Base-by-base conservation (phyloP, 1,284 basidiomycete species). In the Porphyrellus sp. region DNA sequence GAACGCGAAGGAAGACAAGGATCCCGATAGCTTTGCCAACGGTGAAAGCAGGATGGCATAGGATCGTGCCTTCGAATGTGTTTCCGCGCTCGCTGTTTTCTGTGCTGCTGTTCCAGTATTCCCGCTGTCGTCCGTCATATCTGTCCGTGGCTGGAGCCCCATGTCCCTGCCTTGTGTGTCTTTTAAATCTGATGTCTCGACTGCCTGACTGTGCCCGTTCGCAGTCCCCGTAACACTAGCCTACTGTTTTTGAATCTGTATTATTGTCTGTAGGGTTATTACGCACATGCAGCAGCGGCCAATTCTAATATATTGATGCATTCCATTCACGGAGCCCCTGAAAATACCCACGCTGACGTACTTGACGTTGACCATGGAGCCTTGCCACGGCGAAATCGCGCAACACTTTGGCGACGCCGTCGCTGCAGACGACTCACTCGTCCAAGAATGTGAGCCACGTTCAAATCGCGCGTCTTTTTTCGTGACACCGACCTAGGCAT, bases 361-460 rank as follows among this genome's bases (percentile, higher is more conserved):
- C n/a, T n/a, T n/a, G n/a, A n/a, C n/a, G n/a, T n/a, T 69, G 65
- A 66, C 67, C 1, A 41, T 48, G 34, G 57, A 68, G 5, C 6
- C n/a, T 6, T 49, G 57, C 33, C 59, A 57, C 51, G 54, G 61
- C 42, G 64, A 74, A 24, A 56, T 78, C 40, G 57, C 58, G 13
- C 40, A 54, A 25, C 21, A 62, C 20, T 73, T 78, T 39, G 65
- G 64, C 24, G 64, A 69, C 27, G 62, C 63, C 18, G 64, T 73
- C 41, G 69, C 70, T 30, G 68, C 70, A 13, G 63, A 70, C 44
- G 66, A 70, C 25, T 20, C 21, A 20, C 61, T 82, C 1, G 53
- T 79, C 25, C 68, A 71, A 46, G 77, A 82, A 75, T 82, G 81
- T 81, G 60, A 57, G 77, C 58, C n/a, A 38, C 43, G 40, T 56